Conservation (phyloP, 169 alveolate species). For the Besnoitia besnoiti region DNA sequence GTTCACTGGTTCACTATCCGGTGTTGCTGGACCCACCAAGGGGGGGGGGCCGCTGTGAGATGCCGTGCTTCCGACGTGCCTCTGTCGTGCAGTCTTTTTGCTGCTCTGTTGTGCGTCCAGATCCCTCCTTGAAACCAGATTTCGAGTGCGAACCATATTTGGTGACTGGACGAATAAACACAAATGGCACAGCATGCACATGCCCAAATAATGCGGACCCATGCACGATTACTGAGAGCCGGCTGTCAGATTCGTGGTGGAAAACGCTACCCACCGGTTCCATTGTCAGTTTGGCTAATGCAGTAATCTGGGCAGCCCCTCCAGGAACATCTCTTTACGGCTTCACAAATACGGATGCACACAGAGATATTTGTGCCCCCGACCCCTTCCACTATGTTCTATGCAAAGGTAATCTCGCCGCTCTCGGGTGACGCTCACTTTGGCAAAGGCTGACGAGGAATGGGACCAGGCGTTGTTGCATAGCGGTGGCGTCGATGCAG, state of each 20-base stretch:
- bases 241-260: neutral
- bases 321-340: neutral
- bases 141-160: neutral
- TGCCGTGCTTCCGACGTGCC: no score
- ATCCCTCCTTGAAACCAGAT: neutral
- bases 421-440: no score
- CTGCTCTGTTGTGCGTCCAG: neutral
- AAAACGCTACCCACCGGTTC: neutral
- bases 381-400: neutral
- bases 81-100: no score
- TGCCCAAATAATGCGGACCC: conserved; percentile 35
- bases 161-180: neutral
- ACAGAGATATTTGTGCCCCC: neutral
- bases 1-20: neutral
- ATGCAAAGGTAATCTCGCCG: neutral
- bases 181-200: neutral
- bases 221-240: neutral
- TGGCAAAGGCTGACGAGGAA: no score
- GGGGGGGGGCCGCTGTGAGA: no score
- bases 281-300: neutral
- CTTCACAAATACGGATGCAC: conserved; percentile 13
- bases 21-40: no score
- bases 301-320: neutral
- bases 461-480: no score
- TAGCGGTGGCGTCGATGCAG: no score